Percentiles rank a stretch among this genome's conserved stretches.
phyloP scores from a whole-genome alignment of 179 eudicot genomes.

The Beta macrorhiza region DNA sequence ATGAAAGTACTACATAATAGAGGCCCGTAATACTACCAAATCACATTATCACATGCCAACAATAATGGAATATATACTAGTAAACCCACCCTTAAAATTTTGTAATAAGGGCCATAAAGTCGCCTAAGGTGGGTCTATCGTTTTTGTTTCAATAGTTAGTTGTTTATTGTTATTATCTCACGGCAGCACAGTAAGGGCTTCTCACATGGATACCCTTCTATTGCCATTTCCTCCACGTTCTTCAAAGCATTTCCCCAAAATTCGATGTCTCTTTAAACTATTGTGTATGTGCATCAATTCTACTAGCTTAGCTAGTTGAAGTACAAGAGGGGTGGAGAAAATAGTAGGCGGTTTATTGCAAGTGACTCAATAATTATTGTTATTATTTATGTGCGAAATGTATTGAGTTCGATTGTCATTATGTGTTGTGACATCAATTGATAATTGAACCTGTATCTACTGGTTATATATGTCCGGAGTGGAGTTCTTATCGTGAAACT shows the following conservation, averaged over 20 bases:
- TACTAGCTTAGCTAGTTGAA: neutral
- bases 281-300: neutral
- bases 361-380: no score
- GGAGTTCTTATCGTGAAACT: neutral
- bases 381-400: neutral
- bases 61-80: conserved; percentile 23
- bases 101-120: neutral
- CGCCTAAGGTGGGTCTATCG: conserved; percentile 16
- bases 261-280: conserved; percentile 9
- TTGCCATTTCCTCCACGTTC: conserved; percentile 37
- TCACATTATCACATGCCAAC: conserved; percentile 36
- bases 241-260: conserved; percentile 26
- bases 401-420: neutral
- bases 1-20: conserved; percentile 20
- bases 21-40: conserved; percentile 25
- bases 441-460: neutral
- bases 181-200: conserved; percentile 29
- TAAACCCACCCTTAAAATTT: conserved; percentile 21
- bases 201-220: conserved; percentile 34
- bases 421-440: neutral
- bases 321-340: neutral
- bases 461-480: no score
- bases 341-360: neutral
- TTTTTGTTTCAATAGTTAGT: neutral
- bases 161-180: conserved; percentile 8